Percentiles rank a stretch among this genome's conserved stretches.
Evolutionary conservation across 768 basidiomycete species (phyloP).

Genomic region (Sporobolomyces roseus): DNA sequence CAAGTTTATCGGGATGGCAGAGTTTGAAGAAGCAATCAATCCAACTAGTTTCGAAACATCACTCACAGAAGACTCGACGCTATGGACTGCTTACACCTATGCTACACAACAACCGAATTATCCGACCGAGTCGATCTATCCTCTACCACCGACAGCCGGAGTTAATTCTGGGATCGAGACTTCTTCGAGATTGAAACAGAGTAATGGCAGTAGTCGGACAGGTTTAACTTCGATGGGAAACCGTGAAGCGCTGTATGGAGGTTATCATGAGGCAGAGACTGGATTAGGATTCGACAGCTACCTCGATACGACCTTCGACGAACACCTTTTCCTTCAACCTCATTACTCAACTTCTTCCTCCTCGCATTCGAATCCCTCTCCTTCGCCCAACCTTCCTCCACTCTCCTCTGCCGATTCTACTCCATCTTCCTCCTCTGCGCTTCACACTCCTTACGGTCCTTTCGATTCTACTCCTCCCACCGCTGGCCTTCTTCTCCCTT

Average conservation of each 20-base stretch:
- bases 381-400: slow-evolving; percentile 16
- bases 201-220: too few species aligned
- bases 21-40: slow-evolving; percentile 3
- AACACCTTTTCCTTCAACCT: neutral
- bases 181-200: too few species aligned
- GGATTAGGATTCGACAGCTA: slow-evolving; percentile 24
- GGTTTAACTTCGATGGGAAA: too few species aligned
- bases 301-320: slow-evolving; percentile 12
- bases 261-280: too few species aligned
- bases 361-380: too few species aligned
- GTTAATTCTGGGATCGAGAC: neutral
- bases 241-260: too few species aligned
- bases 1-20: too few species aligned
- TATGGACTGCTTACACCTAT: slow-evolving; percentile 7
- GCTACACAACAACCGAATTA: neutral
- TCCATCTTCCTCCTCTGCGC: slow-evolving; percentile 16
- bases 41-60: too few species aligned
- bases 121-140: neutral
- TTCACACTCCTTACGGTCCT: slow-evolving; percentile 17
- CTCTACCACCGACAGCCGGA: neutral
- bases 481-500: neutral
- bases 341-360: too few species aligned
- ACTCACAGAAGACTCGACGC: neutral
- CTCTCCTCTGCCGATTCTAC: slow-evolving; percentile 29
- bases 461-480: neutral